Conservation (phyloP, 768 basidiomycete species). For the Piloderma croceum region DNA sequence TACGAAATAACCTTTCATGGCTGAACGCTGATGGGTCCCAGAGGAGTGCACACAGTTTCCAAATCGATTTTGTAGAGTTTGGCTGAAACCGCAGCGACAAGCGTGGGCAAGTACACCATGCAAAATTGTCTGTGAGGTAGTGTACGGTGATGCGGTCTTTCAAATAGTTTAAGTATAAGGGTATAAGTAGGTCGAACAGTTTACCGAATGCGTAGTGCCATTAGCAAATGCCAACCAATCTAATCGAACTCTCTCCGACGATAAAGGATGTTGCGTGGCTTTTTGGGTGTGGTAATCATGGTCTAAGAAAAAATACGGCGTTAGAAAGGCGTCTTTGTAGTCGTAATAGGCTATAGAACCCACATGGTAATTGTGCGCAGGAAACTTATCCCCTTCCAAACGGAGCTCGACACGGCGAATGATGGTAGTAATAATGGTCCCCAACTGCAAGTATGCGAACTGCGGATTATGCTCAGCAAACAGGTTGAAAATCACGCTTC, state of each 20-base stretch:
- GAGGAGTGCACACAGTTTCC: too few species aligned
- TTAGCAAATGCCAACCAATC: too few species aligned
- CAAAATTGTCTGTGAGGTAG: too few species aligned
- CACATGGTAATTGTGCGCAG: conserved; percentile 87
- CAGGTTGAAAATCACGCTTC: background rate
- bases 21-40: too few species aligned
- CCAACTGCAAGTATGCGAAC: conserved; percentile 94
- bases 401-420: conserved; percentile 72
- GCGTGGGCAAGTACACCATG: too few species aligned
- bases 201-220: too few species aligned
- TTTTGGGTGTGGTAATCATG: conserved; percentile 88
- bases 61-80: too few species aligned
- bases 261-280: conserved; percentile 59
- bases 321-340: background rate
- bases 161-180: too few species aligned
- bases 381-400: conserved; percentile 62
- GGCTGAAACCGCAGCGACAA: too few species aligned
- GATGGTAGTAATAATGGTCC: conserved; percentile 73
- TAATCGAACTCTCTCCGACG: conserved; percentile 58
- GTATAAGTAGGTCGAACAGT: too few species aligned
- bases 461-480: background rate
- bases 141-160: too few species aligned
- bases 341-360: conserved; percentile 24
- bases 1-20: too few species aligned
- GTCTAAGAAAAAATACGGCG: conserved; percentile 46